A percentile compares a stretch with the other conserved stretches of the same genome.
Evolutionary conservation across 768 basidiomycete genomes (phyloP).

Genomic region (Suillus subaureus): DNA sequence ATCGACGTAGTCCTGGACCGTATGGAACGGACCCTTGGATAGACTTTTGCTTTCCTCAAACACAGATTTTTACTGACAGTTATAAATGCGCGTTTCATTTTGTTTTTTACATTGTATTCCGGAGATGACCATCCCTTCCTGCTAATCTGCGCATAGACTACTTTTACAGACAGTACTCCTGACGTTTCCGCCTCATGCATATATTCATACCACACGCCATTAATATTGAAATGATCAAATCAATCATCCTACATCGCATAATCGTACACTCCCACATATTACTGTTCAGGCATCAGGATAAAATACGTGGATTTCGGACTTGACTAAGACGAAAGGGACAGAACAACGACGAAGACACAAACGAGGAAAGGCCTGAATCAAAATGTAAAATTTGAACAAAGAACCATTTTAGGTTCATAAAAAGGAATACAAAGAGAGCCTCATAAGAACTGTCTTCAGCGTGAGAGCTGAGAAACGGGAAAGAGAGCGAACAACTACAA

Average conservation of each 20-base stretch:
- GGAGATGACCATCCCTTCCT: too few species aligned
- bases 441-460: constrained; percentile 24
- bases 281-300: constrained; percentile 4
- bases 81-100: neutral
- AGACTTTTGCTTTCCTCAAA: constrained; percentile 8
- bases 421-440: constrained; percentile 30
- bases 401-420: constrained; percentile 26
- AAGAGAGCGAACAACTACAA: neutral
- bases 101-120: neutral
- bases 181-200: neutral
- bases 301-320: neutral
- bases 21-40: constrained; percentile 58
- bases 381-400: constrained; percentile 14
- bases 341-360: neutral
- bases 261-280: constrained; percentile 7
- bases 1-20: constrained; percentile 64
- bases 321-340: constrained; percentile 2
- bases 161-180: neutral
- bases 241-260: neutral
- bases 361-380: neutral
- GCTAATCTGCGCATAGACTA: neutral
- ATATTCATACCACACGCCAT: constrained; percentile 4
- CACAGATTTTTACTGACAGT: neutral
- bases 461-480: neutral
- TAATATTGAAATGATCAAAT: neutral